Evolutionary conservation across 2,329 filamentous ascomycete species (phyloP).

Genomic region (Exophiala phaeomuriformis): DNA sequence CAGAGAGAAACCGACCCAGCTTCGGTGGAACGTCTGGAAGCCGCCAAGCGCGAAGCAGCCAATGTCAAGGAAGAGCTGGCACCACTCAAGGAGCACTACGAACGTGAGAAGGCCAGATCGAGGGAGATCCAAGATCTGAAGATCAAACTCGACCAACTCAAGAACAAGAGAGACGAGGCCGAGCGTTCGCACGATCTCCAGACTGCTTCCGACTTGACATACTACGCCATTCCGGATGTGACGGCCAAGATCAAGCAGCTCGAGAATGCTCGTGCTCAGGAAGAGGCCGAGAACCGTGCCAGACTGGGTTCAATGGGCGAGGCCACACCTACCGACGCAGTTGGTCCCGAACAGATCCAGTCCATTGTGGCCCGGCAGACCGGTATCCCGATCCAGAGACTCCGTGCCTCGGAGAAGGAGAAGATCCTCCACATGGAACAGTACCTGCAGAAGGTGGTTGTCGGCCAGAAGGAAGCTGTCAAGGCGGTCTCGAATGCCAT

Average conservation of each 20-base stretch:
- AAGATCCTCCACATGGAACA: slow-evolving; percentile 98
- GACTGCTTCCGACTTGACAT: slow-evolving; percentile 87
- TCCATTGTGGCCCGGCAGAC: slow-evolving; percentile 97
- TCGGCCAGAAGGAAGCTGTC: slow-evolving; percentile 92
- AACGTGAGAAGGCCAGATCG: slow-evolving; percentile 82
- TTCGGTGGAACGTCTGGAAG: slow-evolving; percentile 71
- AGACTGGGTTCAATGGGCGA: slow-evolving; percentile 55
- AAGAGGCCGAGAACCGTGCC: slow-evolving; percentile 59
- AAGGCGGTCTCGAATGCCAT: slow-evolving; percentile 92
- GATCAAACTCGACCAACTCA: slow-evolving; percentile 84
- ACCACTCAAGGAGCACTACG: slow-evolving; percentile 90
- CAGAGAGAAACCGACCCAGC: slow-evolving; percentile 92
- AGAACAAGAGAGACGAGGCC: slow-evolving; percentile 90
- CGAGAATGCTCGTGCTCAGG: slow-evolving; percentile 69
- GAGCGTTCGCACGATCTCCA: slow-evolving; percentile 75
- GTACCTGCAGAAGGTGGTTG: slow-evolving; percentile 71
- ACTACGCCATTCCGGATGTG: slow-evolving; percentile 94
- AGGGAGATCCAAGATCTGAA: slow-evolving; percentile 91
- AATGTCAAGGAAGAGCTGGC: slow-evolving; percentile 91
- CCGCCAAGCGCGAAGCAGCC: slow-evolving; percentile 81
- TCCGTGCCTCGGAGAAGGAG: slow-evolving; percentile 94
- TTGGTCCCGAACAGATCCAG: slow-evolving; percentile 97
- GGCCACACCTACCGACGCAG: slow-evolving; percentile 79
- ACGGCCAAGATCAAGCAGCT: slow-evolving; percentile 70
- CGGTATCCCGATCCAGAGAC: slow-evolving; percentile 90